Conservation (phyloP, 768 basidiomycete species). For the Amylocystis lapponica region DNA sequence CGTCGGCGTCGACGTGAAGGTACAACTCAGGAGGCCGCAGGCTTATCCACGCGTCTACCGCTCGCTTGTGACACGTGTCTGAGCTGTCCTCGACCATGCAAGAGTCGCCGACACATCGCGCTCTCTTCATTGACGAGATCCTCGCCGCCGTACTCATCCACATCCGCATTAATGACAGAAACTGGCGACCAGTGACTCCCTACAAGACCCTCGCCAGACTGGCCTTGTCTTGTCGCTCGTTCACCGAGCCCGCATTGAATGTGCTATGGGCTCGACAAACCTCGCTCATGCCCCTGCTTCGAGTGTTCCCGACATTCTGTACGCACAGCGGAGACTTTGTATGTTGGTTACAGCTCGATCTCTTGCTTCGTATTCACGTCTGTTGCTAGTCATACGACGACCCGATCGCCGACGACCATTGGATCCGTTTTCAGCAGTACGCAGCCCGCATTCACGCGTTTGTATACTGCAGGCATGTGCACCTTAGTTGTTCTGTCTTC, state of each 20-base stretch:
- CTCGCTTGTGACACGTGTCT: not conserved
- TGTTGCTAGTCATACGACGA: not conserved
- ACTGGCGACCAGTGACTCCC: not conserved
- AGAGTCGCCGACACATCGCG: not conserved
- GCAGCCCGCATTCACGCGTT: not conserved
- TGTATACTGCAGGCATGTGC: not conserved
- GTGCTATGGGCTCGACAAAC: constrained; percentile 4
- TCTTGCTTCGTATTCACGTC: no score
- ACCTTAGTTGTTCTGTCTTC: not conserved
- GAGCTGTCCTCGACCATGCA: not conserved
- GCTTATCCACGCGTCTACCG: constrained; percentile 3
- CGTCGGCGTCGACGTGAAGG: not conserved
- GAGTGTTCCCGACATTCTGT: not conserved
- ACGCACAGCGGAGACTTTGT: not conserved
- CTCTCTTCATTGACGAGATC: constrained; percentile 5
- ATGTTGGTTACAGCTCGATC: no score
- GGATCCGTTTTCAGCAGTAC: not conserved
- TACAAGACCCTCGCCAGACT: constrained; percentile 3
- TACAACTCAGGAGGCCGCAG: constrained; percentile 1
- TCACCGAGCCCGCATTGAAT: constrained; percentile 2
- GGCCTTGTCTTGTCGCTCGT: constrained; percentile 1
- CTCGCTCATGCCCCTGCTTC: constrained; percentile 2
- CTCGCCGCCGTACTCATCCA: not conserved
- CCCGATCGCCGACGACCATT: not conserved
- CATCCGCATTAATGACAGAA: not conserved